Evolutionary conservation across 208 protist species (phyloP).

Genomic region (Leishmania mexicana): DNA sequence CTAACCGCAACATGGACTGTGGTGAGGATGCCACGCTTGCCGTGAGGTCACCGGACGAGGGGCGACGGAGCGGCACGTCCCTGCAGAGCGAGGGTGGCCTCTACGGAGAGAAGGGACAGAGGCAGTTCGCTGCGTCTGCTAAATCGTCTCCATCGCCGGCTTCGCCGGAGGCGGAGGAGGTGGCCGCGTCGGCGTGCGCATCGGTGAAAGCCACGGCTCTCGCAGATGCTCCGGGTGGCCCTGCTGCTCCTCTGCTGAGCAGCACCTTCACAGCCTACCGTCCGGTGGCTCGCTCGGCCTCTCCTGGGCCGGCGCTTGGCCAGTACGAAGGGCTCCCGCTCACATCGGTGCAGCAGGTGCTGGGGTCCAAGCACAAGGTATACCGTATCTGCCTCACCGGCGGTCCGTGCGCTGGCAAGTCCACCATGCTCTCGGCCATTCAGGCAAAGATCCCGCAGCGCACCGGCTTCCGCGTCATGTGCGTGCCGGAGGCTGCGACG

Average conservation of each 20-base stretch:
- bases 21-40: neutral
- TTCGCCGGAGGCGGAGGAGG: neutral
- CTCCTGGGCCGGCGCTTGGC: conserved; percentile 47
- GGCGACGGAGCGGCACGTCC: neutral
- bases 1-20: neutral
- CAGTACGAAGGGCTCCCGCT: conserved; percentile 56
- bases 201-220: neutral
- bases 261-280: conserved; percentile 20
- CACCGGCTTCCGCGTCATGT: conserved; percentile 74
- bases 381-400: conserved; percentile 81
- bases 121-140: neutral
- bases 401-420: conserved; percentile 86
- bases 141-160: conserved; percentile 26
- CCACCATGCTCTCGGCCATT: conserved; percentile 67
- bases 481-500: conserved; percentile 83
- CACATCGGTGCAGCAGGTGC: conserved; percentile 42
- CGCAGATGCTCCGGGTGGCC: neutral
- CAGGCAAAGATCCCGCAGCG: conserved; percentile 64
- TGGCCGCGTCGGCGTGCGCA: neutral
- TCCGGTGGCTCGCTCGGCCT: conserved; percentile 51
- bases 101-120: neutral
- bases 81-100: neutral
- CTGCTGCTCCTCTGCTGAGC: neutral
- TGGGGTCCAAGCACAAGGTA: conserved; percentile 55
- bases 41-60: neutral